phyloP scores from a whole-genome alignment of 352 stramenopile species.

The Albugo laibachii region DNA sequence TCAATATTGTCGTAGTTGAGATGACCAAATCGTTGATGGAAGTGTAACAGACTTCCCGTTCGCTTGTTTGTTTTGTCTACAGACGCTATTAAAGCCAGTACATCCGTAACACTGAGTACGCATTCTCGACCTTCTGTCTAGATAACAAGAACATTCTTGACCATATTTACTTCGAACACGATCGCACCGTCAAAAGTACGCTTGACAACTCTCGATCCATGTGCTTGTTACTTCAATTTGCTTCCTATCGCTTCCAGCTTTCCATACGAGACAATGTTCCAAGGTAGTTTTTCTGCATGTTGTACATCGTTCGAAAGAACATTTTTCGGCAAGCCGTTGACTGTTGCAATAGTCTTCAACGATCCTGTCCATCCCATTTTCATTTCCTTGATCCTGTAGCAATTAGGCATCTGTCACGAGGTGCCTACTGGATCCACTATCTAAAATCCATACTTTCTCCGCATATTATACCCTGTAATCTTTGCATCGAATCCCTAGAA shows the following conservation, averaged over 20 bases:
- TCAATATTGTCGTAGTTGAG: constrained; percentile 1
- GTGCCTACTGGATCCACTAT: background rate
- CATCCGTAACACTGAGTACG: background rate
- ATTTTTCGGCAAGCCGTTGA: background rate
- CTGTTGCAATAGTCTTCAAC: background rate
- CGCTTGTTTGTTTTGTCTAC: background rate
- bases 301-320: background rate
- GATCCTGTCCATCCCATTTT: background rate
- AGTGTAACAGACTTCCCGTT: background rate
- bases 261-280: background rate
- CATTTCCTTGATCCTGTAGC: background rate
- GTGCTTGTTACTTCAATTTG: background rate
- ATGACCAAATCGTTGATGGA: background rate
- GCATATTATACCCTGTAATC: background rate
- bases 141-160: background rate
- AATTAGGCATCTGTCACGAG: background rate
- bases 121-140: background rate
- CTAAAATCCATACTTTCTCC: background rate
- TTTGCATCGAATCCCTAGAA: background rate
- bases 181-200: background rate
- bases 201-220: background rate
- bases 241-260: background rate
- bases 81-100: background rate
- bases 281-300: background rate
- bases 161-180: background rate